Percentiles rank a stretch among this genome's conserved stretches.
Conservation (phyloP, 768 basidiomycete genomes). For the Pleurotus cornucopiae region DNA sequence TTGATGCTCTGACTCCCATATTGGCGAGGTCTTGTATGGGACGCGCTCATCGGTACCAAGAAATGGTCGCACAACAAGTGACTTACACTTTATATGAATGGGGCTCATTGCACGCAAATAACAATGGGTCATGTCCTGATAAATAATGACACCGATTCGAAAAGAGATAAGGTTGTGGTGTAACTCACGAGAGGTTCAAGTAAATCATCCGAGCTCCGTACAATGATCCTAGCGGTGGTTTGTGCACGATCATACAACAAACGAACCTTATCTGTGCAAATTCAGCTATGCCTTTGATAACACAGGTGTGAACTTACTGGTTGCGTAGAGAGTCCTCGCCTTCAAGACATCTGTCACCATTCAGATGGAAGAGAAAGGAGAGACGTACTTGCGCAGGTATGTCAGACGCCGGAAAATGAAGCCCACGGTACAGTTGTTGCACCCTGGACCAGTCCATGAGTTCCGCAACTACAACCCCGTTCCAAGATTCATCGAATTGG, state of each 20-base stretch:
- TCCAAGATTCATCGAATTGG: conserved; percentile 79
- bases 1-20: conserved; percentile 80
- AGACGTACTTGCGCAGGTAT: conserved; percentile 61
- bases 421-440: conserved; percentile 65
- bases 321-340: conserved; percentile 53
- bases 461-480: conserved; percentile 76
- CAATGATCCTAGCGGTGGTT: conserved; percentile 69
- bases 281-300: neutral
- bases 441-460: conserved; percentile 75
- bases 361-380: too few species aligned
- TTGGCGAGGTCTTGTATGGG: conserved; percentile 56
- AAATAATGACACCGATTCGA: neutral
- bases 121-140: conserved; percentile 77
- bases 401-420: conserved; percentile 69
- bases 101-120: conserved; percentile 86
- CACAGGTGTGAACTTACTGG: conserved; percentile 36
- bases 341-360: neutral
- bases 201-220: conserved; percentile 57
- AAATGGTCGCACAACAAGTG: neutral
- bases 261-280: conserved; percentile 62
- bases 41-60: conserved; percentile 7
- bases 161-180: neutral
- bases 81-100: conserved; percentile 74
- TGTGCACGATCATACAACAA: conserved; percentile 71
- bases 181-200: conserved; percentile 55